Evolutionary conservation across 192 early-diverging fungal species (phyloP), one percentile per base, ranked within the genome.

Genomic region (Umbelopsis isabellina): DNA sequence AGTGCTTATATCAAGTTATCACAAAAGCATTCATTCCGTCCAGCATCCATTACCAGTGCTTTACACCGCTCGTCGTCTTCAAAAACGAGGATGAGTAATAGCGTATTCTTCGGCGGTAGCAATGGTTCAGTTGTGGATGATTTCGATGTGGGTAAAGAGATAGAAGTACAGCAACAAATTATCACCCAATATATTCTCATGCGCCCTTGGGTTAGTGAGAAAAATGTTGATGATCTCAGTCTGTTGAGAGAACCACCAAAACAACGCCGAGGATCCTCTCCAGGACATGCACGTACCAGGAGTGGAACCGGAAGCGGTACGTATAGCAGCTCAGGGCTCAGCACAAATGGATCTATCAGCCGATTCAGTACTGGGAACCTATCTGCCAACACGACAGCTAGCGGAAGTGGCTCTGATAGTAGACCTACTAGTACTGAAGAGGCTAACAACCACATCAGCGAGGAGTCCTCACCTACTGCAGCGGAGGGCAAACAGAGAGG

Each of bases 221-320:
- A 89, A 49, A 90, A 88, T 69, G 85, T 94, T 18, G 92, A 94
- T 69, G 90, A 91, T 69, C 66, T 94, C 35, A 91, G 89, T 52
- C 69, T 79, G 25, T 66, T 79, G 23, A 77, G 92, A 4, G 92
- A 93, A 69, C 88, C 91, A n/a, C 68, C 83, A 20, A 85, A 85
- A 71, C 71, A 84, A 21, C 79, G 77, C 66, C 79, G 50, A 23
- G 61, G 48, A 13, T 45, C 44, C 25, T 45, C 47, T 20, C 47
- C 45, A 46, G 50, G 49, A 21, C 49, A 52, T 33, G 12, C 50
- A 21, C 67, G 55, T 35, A 55, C 11, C 21, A 16, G 35, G 22
- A 41, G 27, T 52, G 20, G 52, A 21, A 46, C 58, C 18, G 74
- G 74, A 48, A 76, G 74, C 67, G 65, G 74, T 23, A 68, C 69